Evolutionary conservation across 192 early-diverging fungal genomes (phyloP), one percentile per base, ranked within the genome.

Genomic region (Umbelopsis ramanniana): DNA sequence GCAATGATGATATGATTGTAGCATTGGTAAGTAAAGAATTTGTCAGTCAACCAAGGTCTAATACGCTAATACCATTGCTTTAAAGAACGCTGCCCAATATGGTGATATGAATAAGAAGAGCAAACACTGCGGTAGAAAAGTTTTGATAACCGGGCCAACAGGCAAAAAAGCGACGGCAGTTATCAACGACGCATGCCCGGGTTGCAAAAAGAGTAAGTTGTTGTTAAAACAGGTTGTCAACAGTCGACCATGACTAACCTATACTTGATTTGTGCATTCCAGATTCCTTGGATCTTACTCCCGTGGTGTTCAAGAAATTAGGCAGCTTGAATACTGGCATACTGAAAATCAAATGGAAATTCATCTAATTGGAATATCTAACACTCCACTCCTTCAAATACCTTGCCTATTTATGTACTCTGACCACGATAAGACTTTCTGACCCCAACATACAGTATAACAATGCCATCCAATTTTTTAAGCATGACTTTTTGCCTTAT

Each of bases 171-270:
- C 81, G 26, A 75, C 71, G 22, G 84, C 81, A 12, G 75, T 70
- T 11, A 75, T 83, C 23, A 71, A 66, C 8, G 84, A 86, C 57
- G 81, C 76, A 40, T 86, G 84, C 74, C 82, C 82, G 15, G 73
- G 46, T 66, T 86, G 84, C 70, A 45, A 43, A 9, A 57, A 73
- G 15, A 48, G 72, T 11, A 70, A 77, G 37, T 63, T 82, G 66
- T 80, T 67, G 63, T 82, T 67, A 26, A n/a, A 33, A 3, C 26
- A 6, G 11, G 14, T 19, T 5, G 6, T 43, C 6, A 43, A 43
- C 1, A 43, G 11, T 4, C 6, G 40, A 29, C 10, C 15, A 19
- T 63, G 29, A 37, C 17, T 37, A 6, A 37, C 4, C 2, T 0
- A 66, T 71, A 67, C 66, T 53, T 70, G 50, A 46, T 45, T 52